Conservation (phyloP, 192 early-diverging fungal species). For the Entomortierella lignicola region DNA sequence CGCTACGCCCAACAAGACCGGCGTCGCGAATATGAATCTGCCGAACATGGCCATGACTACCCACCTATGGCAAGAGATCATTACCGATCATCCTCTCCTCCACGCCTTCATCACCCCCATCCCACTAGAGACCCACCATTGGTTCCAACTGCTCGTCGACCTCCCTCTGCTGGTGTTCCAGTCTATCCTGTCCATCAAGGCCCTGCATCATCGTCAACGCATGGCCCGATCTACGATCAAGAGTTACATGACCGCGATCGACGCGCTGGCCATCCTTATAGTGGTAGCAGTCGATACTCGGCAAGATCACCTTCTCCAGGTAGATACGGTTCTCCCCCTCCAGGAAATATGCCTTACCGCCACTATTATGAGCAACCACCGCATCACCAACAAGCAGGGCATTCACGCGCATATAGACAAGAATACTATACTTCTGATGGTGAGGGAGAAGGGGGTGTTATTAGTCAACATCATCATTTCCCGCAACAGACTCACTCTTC, state of each 20-base stretch:
- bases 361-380: conserved; percentile 29
- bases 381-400: conserved; percentile 11
- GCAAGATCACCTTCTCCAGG: conserved; percentile 28
- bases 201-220: not conserved
- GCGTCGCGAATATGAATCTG: conserved; percentile 25
- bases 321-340: conserved; percentile 41
- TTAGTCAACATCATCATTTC: conserved; percentile 28
- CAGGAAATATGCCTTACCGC: conserved; percentile 25
- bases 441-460: conserved; percentile 13
- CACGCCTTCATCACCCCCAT: conserved; percentile 18
- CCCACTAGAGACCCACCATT: not conserved
- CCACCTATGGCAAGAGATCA: conserved; percentile 24
- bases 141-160: conserved; percentile 5
- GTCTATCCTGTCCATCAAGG: conserved; percentile 16
- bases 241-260: conserved; percentile 29
- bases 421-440: conserved; percentile 44
- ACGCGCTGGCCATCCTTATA: conserved; percentile 15
- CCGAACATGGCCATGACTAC: conserved; percentile 26
- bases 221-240: conserved; percentile 24
- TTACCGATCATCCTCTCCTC: conserved; percentile 25
- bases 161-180: not conserved
- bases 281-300: conserved; percentile 13
- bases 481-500: conserved; percentile 30
- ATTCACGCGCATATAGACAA: conserved; percentile 10
- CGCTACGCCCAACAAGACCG: conserved; percentile 17